Base-by-base conservation (phyloP, 2,329 filamentous ascomycete species). In the Lachnellula suecica region DNA sequence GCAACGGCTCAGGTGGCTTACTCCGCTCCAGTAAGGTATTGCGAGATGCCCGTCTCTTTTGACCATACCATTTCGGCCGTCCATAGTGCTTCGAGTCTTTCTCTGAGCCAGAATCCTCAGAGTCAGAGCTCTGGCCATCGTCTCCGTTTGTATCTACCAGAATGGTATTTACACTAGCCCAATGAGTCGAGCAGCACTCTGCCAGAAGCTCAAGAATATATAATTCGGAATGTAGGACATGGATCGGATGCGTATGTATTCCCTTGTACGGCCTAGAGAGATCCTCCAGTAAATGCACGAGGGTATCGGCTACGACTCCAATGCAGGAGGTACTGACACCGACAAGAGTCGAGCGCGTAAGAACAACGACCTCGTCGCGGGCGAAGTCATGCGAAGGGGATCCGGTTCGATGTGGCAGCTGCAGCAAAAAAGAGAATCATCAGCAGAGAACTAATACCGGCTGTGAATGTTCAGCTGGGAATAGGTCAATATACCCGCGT, bases 321-420 rank as follows among this genome's bases (percentile, higher is more conserved):
- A 85, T 77, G 27, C 75, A 78, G 34, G 74, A 73, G 40, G 73
- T 72, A 67, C 83, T 84, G 61, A 87, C 73, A 60, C 82, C 78
- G 57, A 87, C 72, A 46, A 87, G 74, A 5, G 82, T 85, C 23
- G 78, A 75, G 62, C 82, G 79, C 19, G 83, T 85, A 51, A 83
- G 80, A 53, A 76, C 71, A 47, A 83, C 76, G 54, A 86, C 74
- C 46, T 85, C 81, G 69, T 87, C 84, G 63, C 82, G 78, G 52
- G 74, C 71, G 55, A 85, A 75, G 59, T 81, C 78, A 62, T 80
- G 76, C 58, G 74, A 73, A 53, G 75, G 75, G 53, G 77, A 79
- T 63, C 83, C 82, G 51, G 82, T 84, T 58, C 81, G 77, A 71
- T 86, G 82, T 51, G 83, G 83, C 51, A 87, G 78, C 83, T 85